Evolutionary conservation across 2,329 filamentous ascomycete genomes (phyloP).

Genomic region (Penicillium psychrosexuale): DNA sequence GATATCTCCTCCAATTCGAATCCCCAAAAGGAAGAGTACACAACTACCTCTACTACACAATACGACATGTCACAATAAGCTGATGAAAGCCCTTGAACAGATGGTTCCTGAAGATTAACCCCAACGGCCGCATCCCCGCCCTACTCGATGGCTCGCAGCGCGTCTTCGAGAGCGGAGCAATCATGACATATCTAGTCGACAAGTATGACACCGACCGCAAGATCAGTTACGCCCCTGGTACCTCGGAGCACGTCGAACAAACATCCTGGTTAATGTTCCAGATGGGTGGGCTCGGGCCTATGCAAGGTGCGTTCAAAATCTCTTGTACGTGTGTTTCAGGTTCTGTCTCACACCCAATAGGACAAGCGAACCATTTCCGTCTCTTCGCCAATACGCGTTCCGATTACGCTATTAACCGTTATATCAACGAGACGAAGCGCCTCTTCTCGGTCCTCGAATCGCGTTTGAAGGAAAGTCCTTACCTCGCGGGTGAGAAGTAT

Average conservation of each 20-base stretch:
- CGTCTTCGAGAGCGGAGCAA: slow-evolving; percentile 47
- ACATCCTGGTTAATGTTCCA: slow-evolving; percentile 48
- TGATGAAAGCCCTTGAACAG: slow-evolving; percentile 5
- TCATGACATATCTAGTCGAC: slow-evolving; percentile 47
- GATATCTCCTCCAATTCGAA: slow-evolving; percentile 45
- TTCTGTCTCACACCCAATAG: slow-evolving; percentile 17
- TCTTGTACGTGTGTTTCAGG: not conserved
- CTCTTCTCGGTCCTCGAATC: slow-evolving; percentile 48
- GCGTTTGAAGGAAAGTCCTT: slow-evolving; percentile 41
- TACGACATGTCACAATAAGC: not conserved
- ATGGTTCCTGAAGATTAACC: slow-evolving; percentile 49
- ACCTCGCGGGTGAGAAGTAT: slow-evolving; percentile 47
- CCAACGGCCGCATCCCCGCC: slow-evolving; percentile 50
- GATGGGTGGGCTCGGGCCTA: slow-evolving; percentile 42
- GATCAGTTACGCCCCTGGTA: slow-evolving; percentile 45
- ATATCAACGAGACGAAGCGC: slow-evolving; percentile 49
- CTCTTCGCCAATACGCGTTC: slow-evolving; percentile 45
- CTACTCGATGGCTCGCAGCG: slow-evolving; percentile 41
- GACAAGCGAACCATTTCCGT: slow-evolving; percentile 50
- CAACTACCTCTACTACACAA: not conserved
- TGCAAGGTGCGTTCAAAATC: slow-evolving; percentile 34
- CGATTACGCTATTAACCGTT: slow-evolving; percentile 47
- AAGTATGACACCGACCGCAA: slow-evolving; percentile 45
- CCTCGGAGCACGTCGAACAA: slow-evolving; percentile 44
- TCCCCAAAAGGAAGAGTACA: slow-evolving; percentile 42